A percentile compares a stretch with the other conserved stretches of the same genome.
phyloP scores from a whole-genome alignment of 83 land plant species.

The Picea mariana region DNA sequence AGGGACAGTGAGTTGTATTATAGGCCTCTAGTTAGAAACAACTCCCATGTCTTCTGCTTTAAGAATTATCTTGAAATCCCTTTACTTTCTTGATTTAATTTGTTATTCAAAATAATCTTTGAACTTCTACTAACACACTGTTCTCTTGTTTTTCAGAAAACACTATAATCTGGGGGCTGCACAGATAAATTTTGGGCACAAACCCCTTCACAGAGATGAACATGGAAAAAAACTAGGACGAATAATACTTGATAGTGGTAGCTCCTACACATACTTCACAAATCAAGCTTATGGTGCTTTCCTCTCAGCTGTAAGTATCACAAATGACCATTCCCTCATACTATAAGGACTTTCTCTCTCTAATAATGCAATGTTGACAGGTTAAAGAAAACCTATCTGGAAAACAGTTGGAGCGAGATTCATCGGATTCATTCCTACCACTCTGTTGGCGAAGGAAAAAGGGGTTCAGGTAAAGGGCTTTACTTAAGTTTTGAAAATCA shows the following conservation, averaged over 20 bases:
- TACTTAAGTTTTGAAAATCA: neutral
- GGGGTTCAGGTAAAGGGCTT: conserved; percentile 21
- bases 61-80: neutral
- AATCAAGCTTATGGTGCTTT: conserved; percentile 44
- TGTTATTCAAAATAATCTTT: neutral
- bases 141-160: conserved; percentile 23
- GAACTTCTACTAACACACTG: neutral
- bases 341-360: neutral
- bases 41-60: neutral
- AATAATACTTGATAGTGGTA: conserved; percentile 75
- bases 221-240: conserved; percentile 28
- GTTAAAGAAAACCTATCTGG: conserved; percentile 27
- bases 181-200: conserved; percentile 44
- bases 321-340: neutral
- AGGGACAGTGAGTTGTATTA: no score
- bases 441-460: conserved; percentile 63
- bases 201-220: conserved; percentile 18
- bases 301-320: conserved; percentile 46
- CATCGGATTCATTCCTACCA: conserved; percentile 46
- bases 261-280: conserved; percentile 74
- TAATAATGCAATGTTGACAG: conserved; percentile 23
- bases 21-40: neutral
- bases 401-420: conserved; percentile 38
- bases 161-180: conserved; percentile 49
- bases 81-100: neutral